A percentile compares a stretch with the other conserved stretches of the same genome.
Conservation (phyloP, 164 flowering plant genomes). For the Kalanchoe fedtschenkoi region DNA sequence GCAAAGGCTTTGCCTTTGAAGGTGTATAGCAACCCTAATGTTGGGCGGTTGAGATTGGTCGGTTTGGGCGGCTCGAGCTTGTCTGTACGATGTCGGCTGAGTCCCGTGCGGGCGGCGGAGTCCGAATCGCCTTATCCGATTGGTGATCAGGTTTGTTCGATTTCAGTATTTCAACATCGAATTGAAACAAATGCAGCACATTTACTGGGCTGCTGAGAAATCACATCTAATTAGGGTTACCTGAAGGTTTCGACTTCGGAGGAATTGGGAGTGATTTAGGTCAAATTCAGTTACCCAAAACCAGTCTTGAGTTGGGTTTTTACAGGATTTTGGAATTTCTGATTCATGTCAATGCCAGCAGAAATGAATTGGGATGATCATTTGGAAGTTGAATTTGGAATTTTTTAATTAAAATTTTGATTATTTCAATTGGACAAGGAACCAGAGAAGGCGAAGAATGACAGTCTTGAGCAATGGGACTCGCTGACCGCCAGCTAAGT, state of each 20-base stretch:
- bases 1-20: background rate
- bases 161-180: too few species aligned
- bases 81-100: background rate
- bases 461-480: constrained; percentile 55
- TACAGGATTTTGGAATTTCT: background rate
- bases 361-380: too few species aligned
- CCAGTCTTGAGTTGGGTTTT: too few species aligned
- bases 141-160: constrained; percentile 1
- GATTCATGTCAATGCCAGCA: too few species aligned
- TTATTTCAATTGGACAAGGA: constrained; percentile 9
- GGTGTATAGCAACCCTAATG: background rate
- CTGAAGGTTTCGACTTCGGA: background rate
- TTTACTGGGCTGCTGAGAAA: too few species aligned
- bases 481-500: constrained; percentile 58
- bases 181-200: background rate
- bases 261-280: too few species aligned
- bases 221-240: background rate
- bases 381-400: too few species aligned
- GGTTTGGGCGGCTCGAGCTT: background rate
- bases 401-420: background rate
- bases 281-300: too few species aligned
- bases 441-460: constrained; percentile 11
- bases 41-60: background rate
- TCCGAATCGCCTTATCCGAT: background rate
- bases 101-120: background rate